These are phyloP conservation scores for Mucor velutinosus DNA, from an alignment of 371 early-diverging fungal genomes.

Conservation along the genomic window DNA sequence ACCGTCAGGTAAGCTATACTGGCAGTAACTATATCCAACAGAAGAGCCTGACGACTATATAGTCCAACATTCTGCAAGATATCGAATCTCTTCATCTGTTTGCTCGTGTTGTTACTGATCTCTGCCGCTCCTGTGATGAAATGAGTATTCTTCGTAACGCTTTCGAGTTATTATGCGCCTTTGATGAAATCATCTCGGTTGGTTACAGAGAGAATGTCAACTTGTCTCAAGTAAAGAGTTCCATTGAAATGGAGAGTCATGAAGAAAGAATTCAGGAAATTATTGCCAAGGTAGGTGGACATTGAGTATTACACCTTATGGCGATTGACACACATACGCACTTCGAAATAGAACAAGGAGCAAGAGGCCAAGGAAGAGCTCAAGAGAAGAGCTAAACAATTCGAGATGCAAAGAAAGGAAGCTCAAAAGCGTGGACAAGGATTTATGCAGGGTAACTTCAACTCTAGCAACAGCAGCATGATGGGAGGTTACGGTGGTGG, in stretches of 20 bases:
- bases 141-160: conserved; percentile 74
- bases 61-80: conserved; percentile 89
- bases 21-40: neutral
- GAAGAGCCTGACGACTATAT: neutral
- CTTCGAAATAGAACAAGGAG: conserved; percentile 82
- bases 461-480: conserved; percentile 34
- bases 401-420: conserved; percentile 90
- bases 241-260: conserved; percentile 95
- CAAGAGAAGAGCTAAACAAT: conserved; percentile 87
- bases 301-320: no score
- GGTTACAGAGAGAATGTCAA: conserved; percentile 87
- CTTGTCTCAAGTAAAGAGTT: conserved; percentile 86
- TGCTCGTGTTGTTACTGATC: conserved; percentile 90
- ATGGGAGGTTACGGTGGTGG: conserved; percentile 16
- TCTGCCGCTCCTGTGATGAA: conserved; percentile 85
- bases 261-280: conserved; percentile 96
- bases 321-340: neutral
- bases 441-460: conserved; percentile 57
- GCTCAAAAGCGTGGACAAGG: conserved; percentile 75
- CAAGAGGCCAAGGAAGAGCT: conserved; percentile 95
- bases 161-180: conserved; percentile 89
- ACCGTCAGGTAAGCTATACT: conserved; percentile 50
- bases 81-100: conserved; percentile 93
- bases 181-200: conserved; percentile 95
- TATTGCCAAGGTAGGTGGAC: conserved; percentile 73